Evolutionary conservation across 148 eudicot genomes (phyloP).

Genomic region (Drosera capensis): DNA sequence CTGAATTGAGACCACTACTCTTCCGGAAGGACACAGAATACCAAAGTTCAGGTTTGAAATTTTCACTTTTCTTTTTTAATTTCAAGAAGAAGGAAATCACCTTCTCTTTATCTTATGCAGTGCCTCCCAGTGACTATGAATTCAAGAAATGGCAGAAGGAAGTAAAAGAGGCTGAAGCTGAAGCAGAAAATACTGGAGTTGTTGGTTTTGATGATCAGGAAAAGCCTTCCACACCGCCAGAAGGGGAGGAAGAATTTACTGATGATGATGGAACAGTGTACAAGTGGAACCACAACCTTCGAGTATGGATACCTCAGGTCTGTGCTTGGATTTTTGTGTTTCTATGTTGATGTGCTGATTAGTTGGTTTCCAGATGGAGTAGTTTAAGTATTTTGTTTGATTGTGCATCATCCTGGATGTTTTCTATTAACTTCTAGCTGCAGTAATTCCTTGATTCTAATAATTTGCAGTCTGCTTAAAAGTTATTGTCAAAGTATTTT

Average conservation of each 20-base stretch:
- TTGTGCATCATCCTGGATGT: neutral
- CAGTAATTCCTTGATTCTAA: neutral
- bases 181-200: conserved; percentile 34
- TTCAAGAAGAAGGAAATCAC: neutral
- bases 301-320: conserved; percentile 98
- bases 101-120: conserved; percentile 21
- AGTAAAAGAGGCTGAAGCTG: conserved; percentile 65
- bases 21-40: conserved; percentile 22
- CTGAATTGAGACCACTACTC: conserved; percentile 37
- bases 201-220: conserved; percentile 29
- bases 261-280: conserved; percentile 95
- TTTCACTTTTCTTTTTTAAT: neutral
- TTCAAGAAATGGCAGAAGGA: conserved; percentile 75
- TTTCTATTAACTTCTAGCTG: neutral
- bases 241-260: conserved; percentile 82
- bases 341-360: neutral
- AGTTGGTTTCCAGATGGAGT: neutral
- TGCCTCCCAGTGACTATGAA: conserved; percentile 52
- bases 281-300: conserved; percentile 71
- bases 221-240: conserved; percentile 86
- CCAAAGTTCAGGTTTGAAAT: conserved; percentile 17
- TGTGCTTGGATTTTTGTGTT: conserved; percentile 5
- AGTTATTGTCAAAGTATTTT: no score
- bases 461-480: no score
- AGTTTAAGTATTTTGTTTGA: neutral